Evolutionary conservation across 2,329 filamentous ascomycete species (phyloP).

Genomic region (Plectosphaerella plurivora): DNA sequence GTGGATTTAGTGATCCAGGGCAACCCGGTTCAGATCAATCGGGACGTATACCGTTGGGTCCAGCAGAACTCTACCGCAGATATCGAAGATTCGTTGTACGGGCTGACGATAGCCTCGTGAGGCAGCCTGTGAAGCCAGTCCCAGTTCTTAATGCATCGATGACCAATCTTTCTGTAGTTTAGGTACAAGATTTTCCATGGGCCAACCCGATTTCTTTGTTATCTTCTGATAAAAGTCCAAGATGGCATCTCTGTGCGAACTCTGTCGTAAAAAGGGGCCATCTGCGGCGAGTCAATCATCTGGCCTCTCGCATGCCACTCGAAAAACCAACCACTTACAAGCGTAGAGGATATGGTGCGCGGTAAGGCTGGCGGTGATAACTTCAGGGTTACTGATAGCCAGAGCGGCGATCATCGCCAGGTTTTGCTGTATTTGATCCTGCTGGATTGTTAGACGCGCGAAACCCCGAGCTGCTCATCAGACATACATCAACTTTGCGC

Average conservation of each 20-base stretch:
- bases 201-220: neutral
- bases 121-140: too few species aligned
- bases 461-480: neutral
- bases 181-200: neutral
- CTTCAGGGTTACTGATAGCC: constrained; percentile 17
- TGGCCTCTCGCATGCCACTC: too few species aligned
- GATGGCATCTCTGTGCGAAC: neutral
- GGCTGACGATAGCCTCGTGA: too few species aligned
- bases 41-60: too few species aligned
- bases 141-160: neutral
- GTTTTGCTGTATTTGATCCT: neutral
- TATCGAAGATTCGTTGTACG: too few species aligned
- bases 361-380: constrained; percentile 17
- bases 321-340: constrained; percentile 10
- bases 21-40: too few species aligned
- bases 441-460: constrained; percentile 5
- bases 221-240: neutral
- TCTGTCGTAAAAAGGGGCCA: constrained; percentile 3
- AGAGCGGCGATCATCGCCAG: constrained; percentile 13
- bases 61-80: too few species aligned
- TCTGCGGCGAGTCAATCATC: neutral
- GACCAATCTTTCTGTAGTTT: neutral
- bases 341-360: constrained; percentile 18
- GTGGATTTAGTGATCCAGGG: too few species aligned
- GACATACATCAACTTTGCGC: constrained; percentile 12